Evolutionary conservation across 2,329 filamentous ascomycete genomes (phyloP), one percentile per base, ranked within the genome.

Genomic region (Elsinoe ampelina): DNA sequence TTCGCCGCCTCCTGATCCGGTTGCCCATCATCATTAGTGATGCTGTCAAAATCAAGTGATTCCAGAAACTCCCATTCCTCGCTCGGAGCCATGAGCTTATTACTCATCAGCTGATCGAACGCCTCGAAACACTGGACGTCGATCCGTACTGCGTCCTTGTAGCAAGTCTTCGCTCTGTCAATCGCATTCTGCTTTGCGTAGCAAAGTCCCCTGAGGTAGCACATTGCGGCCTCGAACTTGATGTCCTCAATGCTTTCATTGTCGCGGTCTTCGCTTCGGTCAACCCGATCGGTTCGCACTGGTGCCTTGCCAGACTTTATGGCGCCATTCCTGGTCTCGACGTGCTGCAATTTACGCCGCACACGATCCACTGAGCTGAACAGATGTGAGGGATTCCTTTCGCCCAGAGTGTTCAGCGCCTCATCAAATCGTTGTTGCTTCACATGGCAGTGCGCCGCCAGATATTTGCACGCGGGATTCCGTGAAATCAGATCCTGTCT

Each of bases 81-180:
- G 35, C 88, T 84, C 0, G 91, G 90, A 19, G 82, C 82, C 82
- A 98, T 87, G 60, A 98, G 79, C 17, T 88, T 88, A 73, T 98
- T 98, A 73, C 90, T 89, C 84, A 97, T 96, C 57, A 98, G 80
- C 74, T 97, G 91, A 65, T 96, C 91, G 67, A 98, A 97, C 0
- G 93, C 93, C 72, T 98, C 93, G 68, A 95, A 97, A 72, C 93
- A 98, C 70, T 95, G 91, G 2, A 97, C 91, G 68, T 98, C 93
- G 66, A 98, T 96, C 60, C 88, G 84, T 45, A 97, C 90, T 1
- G 93, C 93, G 65, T 95, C 89, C 74, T 96, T 97, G 78, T 97
- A 98, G 74, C 93, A 97, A 66, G 97, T 91, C 70, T 96, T 96
- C 54, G 93, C 93, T 34, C 90, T 85, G 69, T 98, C 93, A 65